phyloP scores from a whole-genome alignment of 208 protist genomes.

The Vickermania ingenoplastis region DNA sequence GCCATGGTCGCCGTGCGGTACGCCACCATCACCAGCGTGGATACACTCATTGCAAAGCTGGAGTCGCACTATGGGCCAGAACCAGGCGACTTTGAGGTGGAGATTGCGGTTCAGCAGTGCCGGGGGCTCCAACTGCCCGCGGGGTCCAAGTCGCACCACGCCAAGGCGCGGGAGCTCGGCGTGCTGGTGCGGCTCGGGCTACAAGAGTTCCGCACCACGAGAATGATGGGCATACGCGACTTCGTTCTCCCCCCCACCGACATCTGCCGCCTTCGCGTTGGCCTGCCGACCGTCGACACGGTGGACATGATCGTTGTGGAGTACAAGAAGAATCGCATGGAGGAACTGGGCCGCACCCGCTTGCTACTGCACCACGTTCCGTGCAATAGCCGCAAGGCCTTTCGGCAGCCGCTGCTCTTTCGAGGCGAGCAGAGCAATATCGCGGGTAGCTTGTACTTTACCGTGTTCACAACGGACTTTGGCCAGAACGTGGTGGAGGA shows the following conservation, averaged over 20 bases:
- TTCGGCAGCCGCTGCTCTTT: constrained; percentile 47
- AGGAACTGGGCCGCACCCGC: constrained; percentile 48
- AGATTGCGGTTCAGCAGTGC: constrained; percentile 24
- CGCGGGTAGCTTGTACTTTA: constrained; percentile 36
- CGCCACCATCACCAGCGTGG: constrained; percentile 50
- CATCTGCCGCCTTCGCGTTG: constrained; percentile 45
- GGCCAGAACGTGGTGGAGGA: constrained; percentile 7
- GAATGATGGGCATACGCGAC: constrained; percentile 29
- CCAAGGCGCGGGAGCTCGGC: constrained; percentile 14
- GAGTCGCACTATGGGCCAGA: constrained; percentile 67
- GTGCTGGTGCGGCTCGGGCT: constrained; percentile 44
- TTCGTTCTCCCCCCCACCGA: constrained; percentile 41
- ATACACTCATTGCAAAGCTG: constrained; percentile 46
- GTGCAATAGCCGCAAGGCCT: constrained; percentile 14
- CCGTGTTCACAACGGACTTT: constrained; percentile 34
- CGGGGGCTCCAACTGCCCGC: constrained; percentile 22
- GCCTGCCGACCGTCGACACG: constrained; percentile 53
- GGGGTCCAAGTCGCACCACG: constrained; percentile 5
- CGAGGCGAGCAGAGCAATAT: constrained; percentile 29
- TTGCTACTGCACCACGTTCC: constrained; percentile 27
- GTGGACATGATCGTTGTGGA: constrained; percentile 52
- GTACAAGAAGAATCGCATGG: constrained; percentile 12
- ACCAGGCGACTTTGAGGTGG: constrained; percentile 38
- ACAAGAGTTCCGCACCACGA: constrained; percentile 39
- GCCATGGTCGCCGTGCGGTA: constrained; percentile 50